Conservation (phyloP, 352 stramenopile species). For the Pythium rishiriense region DNA sequence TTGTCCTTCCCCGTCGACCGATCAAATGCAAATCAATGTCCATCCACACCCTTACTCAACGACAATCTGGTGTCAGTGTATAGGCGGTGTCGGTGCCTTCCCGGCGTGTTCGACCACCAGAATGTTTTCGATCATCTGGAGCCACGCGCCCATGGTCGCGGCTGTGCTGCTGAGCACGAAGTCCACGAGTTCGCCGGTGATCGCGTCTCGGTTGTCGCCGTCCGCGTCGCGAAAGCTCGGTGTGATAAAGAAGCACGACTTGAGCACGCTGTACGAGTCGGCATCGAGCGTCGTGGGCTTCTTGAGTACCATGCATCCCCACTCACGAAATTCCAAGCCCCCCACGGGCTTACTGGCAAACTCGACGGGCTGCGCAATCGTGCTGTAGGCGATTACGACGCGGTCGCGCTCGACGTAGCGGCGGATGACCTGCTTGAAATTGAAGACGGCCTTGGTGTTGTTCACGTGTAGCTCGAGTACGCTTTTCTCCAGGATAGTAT, state of each 20-base stretch:
- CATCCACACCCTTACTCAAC: too few species aligned
- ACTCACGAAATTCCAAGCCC: constrained; percentile 52
- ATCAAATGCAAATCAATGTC: too few species aligned
- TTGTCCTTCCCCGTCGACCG: too few species aligned
- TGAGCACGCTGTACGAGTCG: constrained; percentile 33
- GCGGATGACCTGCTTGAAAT: constrained; percentile 46
- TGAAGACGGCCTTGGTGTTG: constrained; percentile 42
- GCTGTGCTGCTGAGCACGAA: constrained; percentile 17
- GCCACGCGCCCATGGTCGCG: constrained; percentile 19
- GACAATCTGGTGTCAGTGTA: too few species aligned
- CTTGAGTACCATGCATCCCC: constrained; percentile 57
- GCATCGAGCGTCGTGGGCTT: constrained; percentile 29
- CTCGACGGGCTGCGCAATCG: constrained; percentile 51
- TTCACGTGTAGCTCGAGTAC: constrained; percentile 52
- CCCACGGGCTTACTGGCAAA: constrained; percentile 44
- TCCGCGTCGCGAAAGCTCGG: constrained; percentile 30
- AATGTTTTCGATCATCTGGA: constrained; percentile 28
- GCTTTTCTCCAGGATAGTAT: constrained; percentile 61
- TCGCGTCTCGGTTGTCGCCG: constrained; percentile 8
- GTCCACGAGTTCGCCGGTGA: constrained; percentile 23
- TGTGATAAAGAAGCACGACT: constrained; percentile 57
- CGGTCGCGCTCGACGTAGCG: constrained; percentile 45
- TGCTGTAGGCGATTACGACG: constrained; percentile 51
- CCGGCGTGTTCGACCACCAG: constrained; percentile 11
- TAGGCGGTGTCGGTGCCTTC: neutral